A percentile compares a stretch with the other conserved stretches of the same genome.
Conservation (phyloP, 768 basidiomycete genomes). For the Phaffia tasmanica region DNA sequence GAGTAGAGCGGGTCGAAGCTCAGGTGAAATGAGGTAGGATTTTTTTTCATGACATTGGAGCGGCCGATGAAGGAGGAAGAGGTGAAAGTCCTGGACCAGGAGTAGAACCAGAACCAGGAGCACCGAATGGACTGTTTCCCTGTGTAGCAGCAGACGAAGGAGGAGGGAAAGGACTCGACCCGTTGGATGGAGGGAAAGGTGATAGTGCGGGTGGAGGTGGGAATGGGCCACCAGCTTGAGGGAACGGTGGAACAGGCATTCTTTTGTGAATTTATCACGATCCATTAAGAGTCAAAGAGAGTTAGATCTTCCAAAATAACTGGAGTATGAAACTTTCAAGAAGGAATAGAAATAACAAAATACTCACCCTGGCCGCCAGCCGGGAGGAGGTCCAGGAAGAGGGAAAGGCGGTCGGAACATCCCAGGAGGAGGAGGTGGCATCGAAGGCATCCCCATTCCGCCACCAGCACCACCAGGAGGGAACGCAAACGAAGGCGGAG, state of each 20-base stretch:
- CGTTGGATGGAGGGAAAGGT: neutral
- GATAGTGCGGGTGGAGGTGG: conserved; percentile 5
- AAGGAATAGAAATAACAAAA: neutral
- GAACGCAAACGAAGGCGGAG: too few relatives aligned
- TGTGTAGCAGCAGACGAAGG: too few relatives aligned
- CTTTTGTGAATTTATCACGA: neutral
- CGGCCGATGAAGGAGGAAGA: neutral
- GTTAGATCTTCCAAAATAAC: neutral
- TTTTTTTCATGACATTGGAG: too few relatives aligned
- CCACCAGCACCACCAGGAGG: too few relatives aligned
- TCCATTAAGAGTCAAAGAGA: neutral
- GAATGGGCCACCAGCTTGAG: neutral
- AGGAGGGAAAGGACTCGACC: too few relatives aligned
- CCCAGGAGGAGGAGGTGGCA: conserved; percentile 4
- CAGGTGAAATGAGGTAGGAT: too few relatives aligned
- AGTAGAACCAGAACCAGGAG: neutral
- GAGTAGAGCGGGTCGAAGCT: too few relatives aligned
- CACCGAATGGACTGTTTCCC: too few relatives aligned
- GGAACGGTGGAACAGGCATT: conserved; percentile 15
- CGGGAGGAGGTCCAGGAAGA: conserved; percentile 19
- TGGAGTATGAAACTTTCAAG: neutral
- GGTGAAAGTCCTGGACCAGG: conserved; percentile 8
- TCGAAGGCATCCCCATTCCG: too few relatives aligned
- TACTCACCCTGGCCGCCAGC: conserved; percentile 19
- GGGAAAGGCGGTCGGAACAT: conserved; percentile 3